Evolutionary conservation across 1,284 basidiomycete species (phyloP).

Genomic region (Polyporus tsugae): DNA sequence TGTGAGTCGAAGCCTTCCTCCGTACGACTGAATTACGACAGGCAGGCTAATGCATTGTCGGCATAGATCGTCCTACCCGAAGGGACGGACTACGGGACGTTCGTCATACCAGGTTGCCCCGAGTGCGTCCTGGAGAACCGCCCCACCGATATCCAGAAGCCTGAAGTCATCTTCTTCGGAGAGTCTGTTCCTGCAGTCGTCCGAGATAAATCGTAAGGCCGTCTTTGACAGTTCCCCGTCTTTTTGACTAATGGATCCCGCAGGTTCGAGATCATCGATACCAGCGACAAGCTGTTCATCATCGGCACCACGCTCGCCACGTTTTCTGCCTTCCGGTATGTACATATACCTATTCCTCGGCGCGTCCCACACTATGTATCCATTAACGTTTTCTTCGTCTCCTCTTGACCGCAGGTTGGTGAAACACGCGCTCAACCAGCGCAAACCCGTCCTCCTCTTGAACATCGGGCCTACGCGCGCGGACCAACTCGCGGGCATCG

Average conservation of each 20-base stretch:
- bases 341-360: not conserved
- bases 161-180: constrained; percentile 89
- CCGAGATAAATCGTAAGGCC: constrained; percentile 75
- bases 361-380: not conserved
- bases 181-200: constrained; percentile 77
- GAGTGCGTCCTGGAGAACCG: constrained; percentile 65
- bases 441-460: constrained; percentile 82
- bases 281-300: constrained; percentile 74
- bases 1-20: constrained; percentile 52
- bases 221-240: not conserved
- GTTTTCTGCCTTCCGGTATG: constrained; percentile 86
- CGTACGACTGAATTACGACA: not conserved
- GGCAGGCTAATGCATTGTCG: not conserved
- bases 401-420: constrained; percentile 43
- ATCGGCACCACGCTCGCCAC: constrained; percentile 92
- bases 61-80: constrained; percentile 76
- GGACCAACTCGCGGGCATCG: constrained; percentile 74
- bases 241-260: not conserved
- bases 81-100: constrained; percentile 78
- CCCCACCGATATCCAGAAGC: constrained; percentile 72
- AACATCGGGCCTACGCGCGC: constrained; percentile 90
- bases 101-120: constrained; percentile 82
- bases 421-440: constrained; percentile 78
- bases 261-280: constrained; percentile 70
- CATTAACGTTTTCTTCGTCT: too few species aligned